Evolutionary conservation across 1,284 basidiomycete genomes (phyloP).

Genomic region (Leccinum angustisporum): DNA sequence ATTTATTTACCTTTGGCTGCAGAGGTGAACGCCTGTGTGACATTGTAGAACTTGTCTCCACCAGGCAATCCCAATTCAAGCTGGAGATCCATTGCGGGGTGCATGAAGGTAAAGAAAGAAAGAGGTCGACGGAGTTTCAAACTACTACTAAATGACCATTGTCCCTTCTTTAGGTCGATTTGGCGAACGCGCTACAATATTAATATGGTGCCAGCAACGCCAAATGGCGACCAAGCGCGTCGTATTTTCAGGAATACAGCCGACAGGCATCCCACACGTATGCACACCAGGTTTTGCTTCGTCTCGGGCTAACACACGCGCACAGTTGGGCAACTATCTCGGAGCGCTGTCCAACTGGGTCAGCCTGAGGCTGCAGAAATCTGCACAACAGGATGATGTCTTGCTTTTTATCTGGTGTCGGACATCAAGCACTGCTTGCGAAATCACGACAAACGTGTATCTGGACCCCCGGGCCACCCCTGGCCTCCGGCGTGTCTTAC

Average conservation of each 20-base stretch:
- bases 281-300: slow-evolving; percentile 20
- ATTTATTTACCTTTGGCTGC: no score
- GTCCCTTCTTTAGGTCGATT: slow-evolving; percentile 3
- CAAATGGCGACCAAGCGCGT: slow-evolving; percentile 32
- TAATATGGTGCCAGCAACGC: slow-evolving; percentile 3
- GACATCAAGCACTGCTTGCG: no score
- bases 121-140: slow-evolving; percentile 32
- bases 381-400: slow-evolving; percentile 55
- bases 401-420: slow-evolving; percentile 54
- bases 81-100: no score
- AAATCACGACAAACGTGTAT: no score
- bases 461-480: no score
- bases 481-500: no score
- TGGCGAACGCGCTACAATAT: background rate
- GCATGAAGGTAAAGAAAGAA: no score
- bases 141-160: background rate
- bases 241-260: slow-evolving; percentile 63
- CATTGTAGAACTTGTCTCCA: no score
- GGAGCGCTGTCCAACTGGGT: slow-evolving; percentile 92
- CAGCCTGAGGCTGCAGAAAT: slow-evolving; percentile 66
- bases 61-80: no score
- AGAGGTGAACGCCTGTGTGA: no score
- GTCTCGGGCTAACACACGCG: slow-evolving; percentile 4
- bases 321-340: slow-evolving; percentile 89
- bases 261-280: slow-evolving; percentile 86